Evolutionary conservation across 768 basidiomycete genomes (phyloP).

Genomic region (Trametes coccinea): DNA sequence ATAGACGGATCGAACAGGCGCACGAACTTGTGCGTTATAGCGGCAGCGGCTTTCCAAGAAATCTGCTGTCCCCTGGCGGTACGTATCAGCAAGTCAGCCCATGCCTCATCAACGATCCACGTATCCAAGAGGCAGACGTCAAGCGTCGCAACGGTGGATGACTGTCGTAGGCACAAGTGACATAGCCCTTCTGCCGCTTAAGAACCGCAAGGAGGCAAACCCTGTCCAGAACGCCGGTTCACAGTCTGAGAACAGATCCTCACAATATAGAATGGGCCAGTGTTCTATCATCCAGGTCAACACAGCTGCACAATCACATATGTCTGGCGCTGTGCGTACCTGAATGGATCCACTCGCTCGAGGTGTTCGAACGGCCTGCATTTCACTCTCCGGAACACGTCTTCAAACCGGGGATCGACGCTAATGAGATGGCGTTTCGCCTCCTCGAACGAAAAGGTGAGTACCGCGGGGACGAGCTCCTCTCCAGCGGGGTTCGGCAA

Average conservation of each 20-base stretch:
- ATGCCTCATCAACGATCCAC: neutral
- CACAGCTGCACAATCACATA: neutral
- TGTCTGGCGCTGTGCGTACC: conserved; percentile 41
- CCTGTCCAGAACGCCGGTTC: no score
- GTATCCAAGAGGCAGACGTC: neutral
- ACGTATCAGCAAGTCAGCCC: neutral
- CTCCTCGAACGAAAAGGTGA: conserved; percentile 76
- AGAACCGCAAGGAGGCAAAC: neutral
- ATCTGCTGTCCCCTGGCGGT: conserved; percentile 69
- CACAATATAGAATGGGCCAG: conserved; percentile 73
- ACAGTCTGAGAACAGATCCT: neutral
- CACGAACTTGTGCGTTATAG: conserved; percentile 78
- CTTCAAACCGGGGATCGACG: conserved; percentile 69
- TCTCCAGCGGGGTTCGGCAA: conserved; percentile 7
- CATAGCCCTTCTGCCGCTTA: neutral
- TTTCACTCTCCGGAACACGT: conserved; percentile 60
- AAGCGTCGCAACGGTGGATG: neutral
- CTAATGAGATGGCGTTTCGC: conserved; percentile 71
- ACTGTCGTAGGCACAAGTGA: neutral
- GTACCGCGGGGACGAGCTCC: conserved; percentile 61
- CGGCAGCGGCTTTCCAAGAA: conserved; percentile 83
- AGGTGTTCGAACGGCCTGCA: conserved; percentile 80
- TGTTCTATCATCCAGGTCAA: conserved; percentile 43
- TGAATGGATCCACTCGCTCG: conserved; percentile 80
- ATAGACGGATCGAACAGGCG: conserved; percentile 73